phyloP scores from a whole-genome alignment of 768 basidiomycete genomes.

The Amanita brunnescens region DNA sequence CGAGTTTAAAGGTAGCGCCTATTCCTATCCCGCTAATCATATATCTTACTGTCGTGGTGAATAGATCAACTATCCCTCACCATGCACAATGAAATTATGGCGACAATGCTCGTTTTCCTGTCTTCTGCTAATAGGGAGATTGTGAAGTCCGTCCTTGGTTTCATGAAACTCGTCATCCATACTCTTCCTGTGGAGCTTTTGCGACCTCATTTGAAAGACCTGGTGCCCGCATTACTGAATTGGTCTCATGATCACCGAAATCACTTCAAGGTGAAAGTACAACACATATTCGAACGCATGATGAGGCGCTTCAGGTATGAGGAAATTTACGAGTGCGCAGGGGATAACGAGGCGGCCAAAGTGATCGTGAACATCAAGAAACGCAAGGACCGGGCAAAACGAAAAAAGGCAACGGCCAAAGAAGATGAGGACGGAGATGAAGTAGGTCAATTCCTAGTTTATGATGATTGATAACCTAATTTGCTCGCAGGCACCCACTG shows the following conservation, averaged over 20 bases:
- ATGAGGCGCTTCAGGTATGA: slow-evolving; percentile 86
- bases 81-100: slow-evolving; percentile 78
- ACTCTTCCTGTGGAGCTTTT: slow-evolving; percentile 66
- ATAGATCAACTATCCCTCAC: slow-evolving; percentile 57
- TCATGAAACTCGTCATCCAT: slow-evolving; percentile 88
- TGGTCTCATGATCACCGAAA: slow-evolving; percentile 99
- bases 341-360: slow-evolving; percentile 77
- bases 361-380: slow-evolving; percentile 93
- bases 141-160: slow-evolving; percentile 93
- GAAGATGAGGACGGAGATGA: slow-evolving; percentile 42
- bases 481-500: slow-evolving; percentile 28
- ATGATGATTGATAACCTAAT: neutral
- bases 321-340: slow-evolving; percentile 64
- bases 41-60: neutral
- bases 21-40: neutral
- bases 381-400: slow-evolving; percentile 87
- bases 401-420: slow-evolving; percentile 61
- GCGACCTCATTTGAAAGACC: slow-evolving; percentile 62
- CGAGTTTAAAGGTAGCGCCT: slow-evolving; percentile 78
- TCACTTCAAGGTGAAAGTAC: slow-evolving; percentile 95
- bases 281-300: slow-evolving; percentile 96
- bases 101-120: slow-evolving; percentile 84
- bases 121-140: slow-evolving; percentile 95
- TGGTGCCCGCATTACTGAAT: slow-evolving; percentile 77
- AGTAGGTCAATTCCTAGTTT: neutral